Percentiles rank a stretch among this genome's conserved stretches.
Evolutionary conservation across 1,284 basidiomycete genomes (phyloP).

Genomic region (Puccinia brachypodii): DNA sequence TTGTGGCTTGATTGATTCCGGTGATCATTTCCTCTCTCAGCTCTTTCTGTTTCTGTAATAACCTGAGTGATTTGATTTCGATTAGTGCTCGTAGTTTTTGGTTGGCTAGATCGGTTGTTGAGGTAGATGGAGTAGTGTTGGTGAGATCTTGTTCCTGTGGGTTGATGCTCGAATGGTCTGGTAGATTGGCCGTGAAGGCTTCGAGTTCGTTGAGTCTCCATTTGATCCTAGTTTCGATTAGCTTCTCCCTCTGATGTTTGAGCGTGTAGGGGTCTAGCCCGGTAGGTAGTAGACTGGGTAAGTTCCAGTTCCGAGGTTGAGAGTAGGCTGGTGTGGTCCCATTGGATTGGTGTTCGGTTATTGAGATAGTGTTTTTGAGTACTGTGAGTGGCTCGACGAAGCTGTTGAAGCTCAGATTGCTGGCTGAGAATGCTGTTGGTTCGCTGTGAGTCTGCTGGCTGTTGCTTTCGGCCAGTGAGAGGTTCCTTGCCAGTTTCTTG

Average conservation of each 20-base stretch:
- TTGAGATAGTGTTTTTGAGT: conserved; percentile 11
- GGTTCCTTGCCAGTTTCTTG: conserved; percentile 27
- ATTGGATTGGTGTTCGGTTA: background rate
- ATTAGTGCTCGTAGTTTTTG: conserved; percentile 82
- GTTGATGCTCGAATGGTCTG: conserved; percentile 60
- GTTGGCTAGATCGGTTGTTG: conserved; percentile 51
- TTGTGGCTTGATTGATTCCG: conserved; percentile 82
- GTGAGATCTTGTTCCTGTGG: conserved; percentile 59
- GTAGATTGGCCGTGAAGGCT: conserved; percentile 73
- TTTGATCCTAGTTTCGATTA: conserved; percentile 81
- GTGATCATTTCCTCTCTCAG: conserved; percentile 83
- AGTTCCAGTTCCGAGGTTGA: conserved; percentile 62
- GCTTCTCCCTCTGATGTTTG: conserved; percentile 85
- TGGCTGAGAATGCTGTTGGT: background rate
- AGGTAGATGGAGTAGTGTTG: conserved; percentile 48
- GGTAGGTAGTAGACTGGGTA: conserved; percentile 86
- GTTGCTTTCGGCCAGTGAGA: conserved; percentile 4
- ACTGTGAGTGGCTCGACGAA: conserved; percentile 26
- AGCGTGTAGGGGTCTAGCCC: conserved; percentile 90
- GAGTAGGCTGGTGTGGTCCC: conserved; percentile 28
- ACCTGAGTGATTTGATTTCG: conserved; percentile 87
- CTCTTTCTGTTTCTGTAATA: conserved; percentile 84
- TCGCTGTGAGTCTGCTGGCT: background rate
- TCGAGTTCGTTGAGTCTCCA: conserved; percentile 90
- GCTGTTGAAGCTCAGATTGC: background rate